phyloP scores from a whole-genome alignment of 23 red algal genomes.

The Gracilaria gracilis region DNA sequence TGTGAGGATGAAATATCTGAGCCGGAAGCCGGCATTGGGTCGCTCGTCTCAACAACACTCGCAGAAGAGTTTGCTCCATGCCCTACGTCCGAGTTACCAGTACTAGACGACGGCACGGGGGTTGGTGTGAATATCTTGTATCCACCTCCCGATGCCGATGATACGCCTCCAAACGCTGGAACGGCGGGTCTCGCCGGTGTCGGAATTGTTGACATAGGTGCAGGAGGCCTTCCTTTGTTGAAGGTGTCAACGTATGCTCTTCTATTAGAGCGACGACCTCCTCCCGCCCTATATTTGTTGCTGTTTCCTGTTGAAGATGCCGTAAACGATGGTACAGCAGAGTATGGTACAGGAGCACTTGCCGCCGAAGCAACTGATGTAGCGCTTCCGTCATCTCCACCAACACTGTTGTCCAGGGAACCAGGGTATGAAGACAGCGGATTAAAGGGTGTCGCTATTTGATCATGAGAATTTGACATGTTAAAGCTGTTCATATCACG shows the following conservation, averaged over 20 bases:
- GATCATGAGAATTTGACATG: background rate
- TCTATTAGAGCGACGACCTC: slow-evolving; percentile 29
- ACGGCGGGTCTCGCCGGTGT: slow-evolving; percentile 24
- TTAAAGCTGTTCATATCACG: background rate
- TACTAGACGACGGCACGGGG: slow-evolving; percentile 1
- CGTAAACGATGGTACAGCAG: background rate
- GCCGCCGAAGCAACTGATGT: slow-evolving; percentile 41
- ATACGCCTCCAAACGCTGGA: slow-evolving; percentile 5
- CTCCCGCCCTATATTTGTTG: slow-evolving; percentile 44
- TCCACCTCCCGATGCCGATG: slow-evolving; percentile 4
- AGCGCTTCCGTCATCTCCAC: slow-evolving; percentile 42
- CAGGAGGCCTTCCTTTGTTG: slow-evolving; percentile 51
- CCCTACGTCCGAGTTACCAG: slow-evolving; percentile 3
- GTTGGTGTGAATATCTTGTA: slow-evolving; percentile 43
- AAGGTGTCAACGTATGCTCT: slow-evolving; percentile 71
- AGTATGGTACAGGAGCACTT: slow-evolving; percentile 43
- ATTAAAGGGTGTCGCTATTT: background rate
- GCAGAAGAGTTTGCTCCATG: slow-evolving; percentile 7
- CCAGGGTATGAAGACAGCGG: slow-evolving; percentile 7
- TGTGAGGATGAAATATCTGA: slow-evolving; percentile 11
- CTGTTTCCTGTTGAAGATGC: background rate
- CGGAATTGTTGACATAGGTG: background rate
- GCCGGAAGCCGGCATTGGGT: background rate
- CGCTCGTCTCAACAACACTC: slow-evolving; percentile 24
- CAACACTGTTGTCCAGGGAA: slow-evolving; percentile 26